Conservation (phyloP, 768 basidiomycete genomes). For the Termitomyces sp. region DNA sequence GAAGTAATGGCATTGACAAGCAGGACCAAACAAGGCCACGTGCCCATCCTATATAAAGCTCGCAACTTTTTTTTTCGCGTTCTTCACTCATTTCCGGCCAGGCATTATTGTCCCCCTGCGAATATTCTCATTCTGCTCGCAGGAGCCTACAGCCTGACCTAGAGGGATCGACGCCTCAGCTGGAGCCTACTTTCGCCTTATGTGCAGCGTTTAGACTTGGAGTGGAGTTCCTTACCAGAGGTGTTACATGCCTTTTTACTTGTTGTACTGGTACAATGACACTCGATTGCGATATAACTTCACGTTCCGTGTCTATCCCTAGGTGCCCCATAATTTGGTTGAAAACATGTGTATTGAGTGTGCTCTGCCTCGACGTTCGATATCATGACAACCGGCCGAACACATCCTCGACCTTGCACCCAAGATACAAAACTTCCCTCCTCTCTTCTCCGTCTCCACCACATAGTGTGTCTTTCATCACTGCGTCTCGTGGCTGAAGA, state of each 20-base stretch:
- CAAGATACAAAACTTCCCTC: too few relatives aligned
- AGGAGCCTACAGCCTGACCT: conserved; percentile 33
- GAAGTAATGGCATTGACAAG: conserved; percentile 1
- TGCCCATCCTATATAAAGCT: conserved; percentile 11
- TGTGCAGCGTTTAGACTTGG: conserved; percentile 24
- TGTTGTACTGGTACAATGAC: background rate
- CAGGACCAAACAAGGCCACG: conserved; percentile 16
- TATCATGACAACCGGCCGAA: too few relatives aligned
- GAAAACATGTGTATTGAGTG: too few relatives aligned
- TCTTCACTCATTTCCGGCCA: conserved; percentile 31
- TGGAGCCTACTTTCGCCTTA: conserved; percentile 32
- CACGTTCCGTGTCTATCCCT: too few relatives aligned
- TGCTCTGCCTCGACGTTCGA: too few relatives aligned
- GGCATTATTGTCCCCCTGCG: conserved; percentile 38
- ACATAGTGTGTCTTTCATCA: too few relatives aligned
- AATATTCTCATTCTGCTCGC: conserved; percentile 27
- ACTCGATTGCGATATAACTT: background rate
- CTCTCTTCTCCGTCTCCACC: too few relatives aligned
- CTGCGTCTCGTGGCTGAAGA: too few relatives aligned
- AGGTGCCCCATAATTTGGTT: too few relatives aligned
- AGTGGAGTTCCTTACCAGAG: conserved; percentile 37
- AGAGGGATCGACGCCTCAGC: conserved; percentile 31
- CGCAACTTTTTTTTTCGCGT: conserved; percentile 9
- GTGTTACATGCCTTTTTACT: conserved; percentile 23
- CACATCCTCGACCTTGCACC: too few relatives aligned